Evolutionary conservation across 176 grass and related monocot genomes (phyloP).

Genomic region (Poa annua): DNA sequence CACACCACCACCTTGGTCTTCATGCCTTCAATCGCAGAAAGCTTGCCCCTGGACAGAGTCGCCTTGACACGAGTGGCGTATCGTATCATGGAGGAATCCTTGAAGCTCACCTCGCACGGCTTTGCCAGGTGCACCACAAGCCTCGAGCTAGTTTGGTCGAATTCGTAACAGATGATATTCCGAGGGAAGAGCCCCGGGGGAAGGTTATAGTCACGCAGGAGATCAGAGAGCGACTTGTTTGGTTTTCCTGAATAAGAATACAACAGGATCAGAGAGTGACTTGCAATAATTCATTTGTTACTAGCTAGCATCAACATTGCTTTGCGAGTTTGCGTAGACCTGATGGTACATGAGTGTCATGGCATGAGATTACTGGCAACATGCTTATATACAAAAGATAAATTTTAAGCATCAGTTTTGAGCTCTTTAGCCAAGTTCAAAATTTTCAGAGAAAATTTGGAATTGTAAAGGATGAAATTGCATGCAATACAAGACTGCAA

Average conservation of each 20-base stretch:
- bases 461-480: background rate
- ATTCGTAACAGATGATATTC: slow-evolving; percentile 97
- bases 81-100: slow-evolving; percentile 71
- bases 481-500: background rate
- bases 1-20: slow-evolving; percentile 91
- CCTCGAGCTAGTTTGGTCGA: slow-evolving; percentile 71
- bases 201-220: slow-evolving; percentile 80
- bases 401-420: slow-evolving; percentile 6
- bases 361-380: background rate
- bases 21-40: slow-evolving; percentile 79
- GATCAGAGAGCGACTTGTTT: slow-evolving; percentile 72
- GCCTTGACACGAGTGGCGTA: slow-evolving; percentile 79
- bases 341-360: background rate
- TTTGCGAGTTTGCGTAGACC: background rate
- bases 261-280: background rate
- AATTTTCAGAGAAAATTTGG: background rate
- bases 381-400: background rate
- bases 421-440: background rate
- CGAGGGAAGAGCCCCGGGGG: slow-evolving; percentile 84
- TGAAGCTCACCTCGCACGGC: slow-evolving; percentile 87
- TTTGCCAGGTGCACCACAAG: slow-evolving; percentile 84
- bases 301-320: background rate
- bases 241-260: slow-evolving; percentile 63
- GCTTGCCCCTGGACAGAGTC: slow-evolving; percentile 73
- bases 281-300: background rate